Evolutionary conservation across 169 alveolate genomes (phyloP), one percentile per base, ranked within the genome.

Genomic region (Pseudocohnilembus persalinus): DNA sequence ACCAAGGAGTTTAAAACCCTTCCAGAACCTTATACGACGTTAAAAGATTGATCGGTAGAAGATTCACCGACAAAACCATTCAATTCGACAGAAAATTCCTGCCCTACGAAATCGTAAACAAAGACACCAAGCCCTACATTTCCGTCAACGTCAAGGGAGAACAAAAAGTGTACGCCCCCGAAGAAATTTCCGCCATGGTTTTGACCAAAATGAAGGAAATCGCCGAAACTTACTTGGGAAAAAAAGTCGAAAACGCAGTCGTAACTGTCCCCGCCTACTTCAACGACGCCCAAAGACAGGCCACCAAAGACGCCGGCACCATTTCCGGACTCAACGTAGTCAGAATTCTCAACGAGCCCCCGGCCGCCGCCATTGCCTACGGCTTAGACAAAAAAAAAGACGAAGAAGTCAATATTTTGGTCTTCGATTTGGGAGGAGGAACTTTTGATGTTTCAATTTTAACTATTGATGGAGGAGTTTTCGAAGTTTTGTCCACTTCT

Each of bases 351-450:
- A 99, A 99, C 92, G 99, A 99, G 88, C 99, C 99, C 84, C 98
- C 99, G 15, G 99, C 99, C 29, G 99, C 99, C 29, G 99, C 99
- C 34, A 97, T 99, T 83, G 99, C 99, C 68, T 99, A 98, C 85
- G 99, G 99, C 32, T 93, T 99, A 75, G 99, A 99, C 95, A 98
- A 98, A 96, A 97, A 98, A 85, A 92, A 92, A 31, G 95, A 91
- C 75, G 90, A 91, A 64, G 99, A 98, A 90, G 97, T 97, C 87
- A 97, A 98, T 90, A 98, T 99, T 82, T 96, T 98, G 82, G 99
- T 99, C 79, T 99, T 98, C 93, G 99, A 99, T 95, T 95, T 99
- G 80, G 99, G 99, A 76, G 99, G 99, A 89, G 99, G 99, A 83
- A 99, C 99, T 81, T 99, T 99, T 93, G 99, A 99, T 97, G 99